phyloP scores from a whole-genome alignment of 257 asterid species.

The Mitragyna speciosa region DNA sequence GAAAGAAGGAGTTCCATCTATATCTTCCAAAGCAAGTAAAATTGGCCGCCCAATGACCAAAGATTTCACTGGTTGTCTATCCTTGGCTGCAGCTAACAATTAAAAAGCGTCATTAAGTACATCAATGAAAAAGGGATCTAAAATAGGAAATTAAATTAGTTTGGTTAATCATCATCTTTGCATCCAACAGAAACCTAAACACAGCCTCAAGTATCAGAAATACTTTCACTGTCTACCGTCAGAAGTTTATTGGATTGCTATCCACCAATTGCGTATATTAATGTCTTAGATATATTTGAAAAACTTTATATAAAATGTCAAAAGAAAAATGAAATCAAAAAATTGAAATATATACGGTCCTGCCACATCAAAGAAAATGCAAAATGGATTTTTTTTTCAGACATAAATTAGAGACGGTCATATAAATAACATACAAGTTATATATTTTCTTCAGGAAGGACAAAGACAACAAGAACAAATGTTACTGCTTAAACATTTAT shows the following conservation, averaged over 20 bases:
- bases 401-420: background rate
- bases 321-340: background rate
- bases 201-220: background rate
- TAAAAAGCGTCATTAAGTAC: constrained; percentile 4
- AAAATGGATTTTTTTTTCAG: background rate
- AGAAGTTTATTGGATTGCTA: background rate
- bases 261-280: background rate
- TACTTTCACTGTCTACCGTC: background rate
- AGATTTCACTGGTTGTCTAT: constrained; percentile 68
- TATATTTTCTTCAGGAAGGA: background rate
- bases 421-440: background rate
- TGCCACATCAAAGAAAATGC: background rate
- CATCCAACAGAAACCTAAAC: background rate
- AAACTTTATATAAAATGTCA: background rate
- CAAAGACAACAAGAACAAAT: background rate
- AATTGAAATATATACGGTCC: no score
- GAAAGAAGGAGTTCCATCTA: constrained; percentile 96
- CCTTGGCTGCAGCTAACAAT: constrained; percentile 53
- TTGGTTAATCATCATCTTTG: background rate
- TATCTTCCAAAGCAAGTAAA: constrained; percentile 96
- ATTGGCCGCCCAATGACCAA: constrained; percentile 88
- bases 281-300: background rate
- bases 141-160: background rate
- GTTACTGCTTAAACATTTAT: background rate
- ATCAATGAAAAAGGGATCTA: constrained; percentile 6